A percentile compares a stretch with the other conserved stretches of the same genome.
phyloP scores from a whole-genome alignment of 192 early-diverging fungal genomes.

The Cetraspora pellucida region DNA sequence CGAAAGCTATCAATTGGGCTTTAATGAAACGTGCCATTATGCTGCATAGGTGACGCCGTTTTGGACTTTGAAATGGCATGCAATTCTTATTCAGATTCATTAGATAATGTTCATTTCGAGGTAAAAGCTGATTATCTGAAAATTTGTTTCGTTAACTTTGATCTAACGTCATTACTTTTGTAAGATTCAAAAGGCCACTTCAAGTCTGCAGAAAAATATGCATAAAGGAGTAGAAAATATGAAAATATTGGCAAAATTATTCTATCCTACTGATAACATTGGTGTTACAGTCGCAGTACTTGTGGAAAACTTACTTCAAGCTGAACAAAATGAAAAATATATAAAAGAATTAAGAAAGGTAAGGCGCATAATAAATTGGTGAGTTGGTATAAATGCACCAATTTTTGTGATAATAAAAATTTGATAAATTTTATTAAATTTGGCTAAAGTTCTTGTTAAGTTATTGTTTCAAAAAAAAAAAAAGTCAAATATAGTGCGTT shows the following conservation, averaged over 20 bases:
- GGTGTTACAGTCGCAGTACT: constrained; percentile 7
- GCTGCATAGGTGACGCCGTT: neutral
- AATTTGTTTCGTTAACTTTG: neutral
- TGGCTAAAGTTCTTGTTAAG: too few relatives aligned
- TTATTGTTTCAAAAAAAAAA: too few relatives aligned
- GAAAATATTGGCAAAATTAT: constrained; percentile 17
- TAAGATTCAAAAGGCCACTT: neutral
- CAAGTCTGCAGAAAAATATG: too few relatives aligned
- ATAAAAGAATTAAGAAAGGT: neutral
- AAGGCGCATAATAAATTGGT: too few relatives aligned
- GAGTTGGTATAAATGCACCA: too few relatives aligned
- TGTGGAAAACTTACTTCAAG: neutral
- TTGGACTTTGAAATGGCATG: constrained; percentile 5
- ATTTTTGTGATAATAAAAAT: too few relatives aligned
- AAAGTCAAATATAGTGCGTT: too few relatives aligned
- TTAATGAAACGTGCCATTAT: too few relatives aligned
- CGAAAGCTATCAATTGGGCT: neutral
- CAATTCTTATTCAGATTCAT: neutral
- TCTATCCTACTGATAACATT: constrained; percentile 13
- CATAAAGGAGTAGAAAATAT: neutral
- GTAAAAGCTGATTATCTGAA: neutral
- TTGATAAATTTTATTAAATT: too few relatives aligned
- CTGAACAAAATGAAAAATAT: constrained; percentile 8
- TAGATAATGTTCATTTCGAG: neutral
- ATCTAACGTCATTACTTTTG: neutral